Percentiles rank a stretch among this genome's conserved stretches.
phyloP scores from a whole-genome alignment of 495 filamentous ascomycete species.

The Aspergillus bridgeri region DNA sequence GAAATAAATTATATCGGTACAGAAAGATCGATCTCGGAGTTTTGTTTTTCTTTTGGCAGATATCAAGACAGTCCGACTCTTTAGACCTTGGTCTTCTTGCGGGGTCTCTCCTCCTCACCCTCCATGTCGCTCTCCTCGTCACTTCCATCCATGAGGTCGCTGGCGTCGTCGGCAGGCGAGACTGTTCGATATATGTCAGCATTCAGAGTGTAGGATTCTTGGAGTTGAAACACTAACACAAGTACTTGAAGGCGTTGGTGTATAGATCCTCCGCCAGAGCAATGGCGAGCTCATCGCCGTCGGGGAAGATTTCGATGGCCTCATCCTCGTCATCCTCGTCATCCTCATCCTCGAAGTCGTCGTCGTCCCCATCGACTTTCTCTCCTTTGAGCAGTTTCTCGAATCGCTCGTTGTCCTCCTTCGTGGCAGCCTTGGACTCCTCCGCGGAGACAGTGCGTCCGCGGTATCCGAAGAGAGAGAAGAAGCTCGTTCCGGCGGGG shows the following conservation, averaged over 20 bases:
- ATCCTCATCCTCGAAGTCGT: slow-evolving; percentile 46
- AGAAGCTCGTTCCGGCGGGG: slow-evolving; percentile 69
- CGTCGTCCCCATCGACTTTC: slow-evolving; percentile 40
- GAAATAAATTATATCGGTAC: not conserved
- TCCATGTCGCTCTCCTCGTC: slow-evolving; percentile 28
- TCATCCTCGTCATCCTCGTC: slow-evolving; percentile 51
- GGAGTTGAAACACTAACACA: slow-evolving; percentile 57
- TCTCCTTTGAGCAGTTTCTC: slow-evolving; percentile 55
- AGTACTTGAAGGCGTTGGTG: slow-evolving; percentile 84
- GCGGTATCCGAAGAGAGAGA: slow-evolving; percentile 79
- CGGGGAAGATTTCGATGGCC: slow-evolving; percentile 72
- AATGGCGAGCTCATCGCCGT: slow-evolving; percentile 75
- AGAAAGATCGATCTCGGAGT: not conserved
- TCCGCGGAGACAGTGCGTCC: slow-evolving; percentile 63
- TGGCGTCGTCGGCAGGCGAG: not conserved
- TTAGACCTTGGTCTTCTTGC: slow-evolving; percentile 44
- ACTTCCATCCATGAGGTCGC: slow-evolving; percentile 30
- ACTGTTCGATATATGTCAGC: not conserved
- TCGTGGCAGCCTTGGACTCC: slow-evolving; percentile 57
- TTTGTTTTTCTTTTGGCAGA: not conserved
- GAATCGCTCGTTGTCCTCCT: slow-evolving; percentile 56
- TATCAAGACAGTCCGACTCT: slow-evolving; percentile 11
- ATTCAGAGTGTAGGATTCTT: not conserved
- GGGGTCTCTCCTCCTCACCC: slow-evolving; percentile 30
- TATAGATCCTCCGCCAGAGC: slow-evolving; percentile 81